Base-by-base conservation (phyloP, 257 asterid species). In the Apocynum venetum region DNA sequence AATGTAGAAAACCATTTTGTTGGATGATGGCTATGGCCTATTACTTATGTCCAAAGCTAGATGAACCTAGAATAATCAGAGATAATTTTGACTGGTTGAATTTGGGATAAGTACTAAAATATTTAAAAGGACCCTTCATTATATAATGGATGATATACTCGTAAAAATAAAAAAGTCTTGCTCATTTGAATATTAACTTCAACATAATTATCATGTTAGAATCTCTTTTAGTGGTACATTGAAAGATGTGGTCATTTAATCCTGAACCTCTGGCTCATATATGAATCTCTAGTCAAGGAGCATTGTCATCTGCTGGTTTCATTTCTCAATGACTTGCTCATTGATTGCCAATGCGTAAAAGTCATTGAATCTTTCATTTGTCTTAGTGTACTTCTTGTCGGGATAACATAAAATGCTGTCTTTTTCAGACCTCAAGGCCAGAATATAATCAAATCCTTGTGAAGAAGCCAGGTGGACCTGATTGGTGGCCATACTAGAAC, bases 371-470 rank as follows among this genome's bases (percentile, higher is more conserved):
- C 66, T 80, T 31, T 67, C 35, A 10, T 40, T 25, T 38, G 6
- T 8, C 4, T 47, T 11, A 12, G 41, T 44, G 31, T 13, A 55
- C 9, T 1, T 48, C 31, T 6, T 6, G 8, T 57, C 0, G 64
- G 8, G 31, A 4, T 12, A 48, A 61, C 38, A 17, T 40, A 13
- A 17, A 20, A 25, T 74, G 35, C 20, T 79, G 36, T 75, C 60
- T 73, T 72, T 41, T 65, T 78, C 92, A 94, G 98, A 91, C 97
- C 70, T 88, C 98, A 83, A 91, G 98, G 78, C 98, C 98, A 3
- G 98, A 93, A 81, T 95, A 95, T 73, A 95, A 95, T 63, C 94
- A 93, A 72, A 84, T 95, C 79, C 89, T 95, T 67, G 96, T 95
- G 87, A 91, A 88, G 96, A 95, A 93, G 86, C 88, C 97, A 14